Conservation (phyloP, 1,139 yeast species). For the Candida sp. region DNA sequence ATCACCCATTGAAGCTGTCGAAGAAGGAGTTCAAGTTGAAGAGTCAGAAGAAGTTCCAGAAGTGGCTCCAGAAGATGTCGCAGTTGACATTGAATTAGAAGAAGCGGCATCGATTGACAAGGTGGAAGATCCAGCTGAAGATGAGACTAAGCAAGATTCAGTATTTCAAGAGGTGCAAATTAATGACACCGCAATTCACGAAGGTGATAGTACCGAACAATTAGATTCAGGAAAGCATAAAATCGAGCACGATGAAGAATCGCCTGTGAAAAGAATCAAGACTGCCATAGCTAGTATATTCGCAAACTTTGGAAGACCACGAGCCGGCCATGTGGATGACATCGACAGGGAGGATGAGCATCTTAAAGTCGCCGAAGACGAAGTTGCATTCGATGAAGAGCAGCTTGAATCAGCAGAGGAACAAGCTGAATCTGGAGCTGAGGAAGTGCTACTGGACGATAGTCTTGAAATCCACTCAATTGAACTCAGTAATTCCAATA, state of each 20-base stretch:
- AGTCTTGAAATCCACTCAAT: neutral
- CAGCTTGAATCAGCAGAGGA: conserved; percentile 1
- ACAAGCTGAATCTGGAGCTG: neutral
- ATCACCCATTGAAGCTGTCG: no score
- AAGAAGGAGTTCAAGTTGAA: conserved; percentile 7
- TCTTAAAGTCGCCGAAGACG: no score
- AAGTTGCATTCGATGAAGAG: no score
- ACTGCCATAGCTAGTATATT: neutral
- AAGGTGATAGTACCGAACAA: conserved; percentile 4
- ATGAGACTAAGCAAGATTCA: no score
- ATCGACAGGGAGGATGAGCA: no score
- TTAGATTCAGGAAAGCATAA: neutral
- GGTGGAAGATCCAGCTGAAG: no score
- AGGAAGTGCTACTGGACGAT: neutral
- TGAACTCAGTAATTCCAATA: neutral
- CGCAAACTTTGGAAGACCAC: neutral
- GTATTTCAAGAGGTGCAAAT: no score
- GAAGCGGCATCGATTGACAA: no score
- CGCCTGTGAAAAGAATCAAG: conserved; percentile 9
- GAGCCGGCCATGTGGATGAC: neutral
- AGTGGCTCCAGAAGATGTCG: no score
- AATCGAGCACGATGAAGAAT: neutral
- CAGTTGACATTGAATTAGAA: no score
- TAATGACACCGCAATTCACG: no score
- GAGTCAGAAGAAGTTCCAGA: neutral